phyloP scores from a whole-genome alignment of 2,329 filamentous ascomycete species.

The Penicillium sclerotiorum region DNA sequence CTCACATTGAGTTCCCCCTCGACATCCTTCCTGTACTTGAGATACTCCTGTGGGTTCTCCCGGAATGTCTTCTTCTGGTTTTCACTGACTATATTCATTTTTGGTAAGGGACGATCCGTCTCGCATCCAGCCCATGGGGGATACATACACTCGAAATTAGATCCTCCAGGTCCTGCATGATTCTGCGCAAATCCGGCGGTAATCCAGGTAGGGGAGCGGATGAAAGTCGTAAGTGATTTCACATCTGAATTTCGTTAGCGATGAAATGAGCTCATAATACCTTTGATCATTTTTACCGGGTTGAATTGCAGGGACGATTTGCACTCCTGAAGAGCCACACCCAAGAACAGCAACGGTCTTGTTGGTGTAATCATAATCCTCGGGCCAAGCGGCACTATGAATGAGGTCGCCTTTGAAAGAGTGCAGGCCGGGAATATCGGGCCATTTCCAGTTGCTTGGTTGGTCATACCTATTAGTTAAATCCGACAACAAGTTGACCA shows the following conservation, averaged over 20 bases:
- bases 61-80: neutral
- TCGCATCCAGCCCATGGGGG: too few species aligned
- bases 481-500: too few species aligned
- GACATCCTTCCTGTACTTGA: conserved; percentile 4
- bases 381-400: conserved; percentile 36
- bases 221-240: neutral
- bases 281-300: too few species aligned
- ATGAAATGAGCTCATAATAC: too few species aligned
- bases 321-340: conserved; percentile 17
- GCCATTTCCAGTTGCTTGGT: conserved; percentile 37
- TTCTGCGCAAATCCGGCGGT: conserved; percentile 5
- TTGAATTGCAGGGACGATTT: conserved; percentile 16
- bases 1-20: conserved; percentile 7
- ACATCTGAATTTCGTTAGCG: too few species aligned
- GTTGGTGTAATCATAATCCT: conserved; percentile 13
- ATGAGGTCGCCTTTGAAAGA: conserved; percentile 39
- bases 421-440: conserved; percentile 37
- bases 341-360: conserved; percentile 22
- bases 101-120: too few species aligned
- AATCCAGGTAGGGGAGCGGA: conserved; percentile 6
- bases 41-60: conserved; percentile 5
- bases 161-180: conserved; percentile 4
- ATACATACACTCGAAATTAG: too few species aligned
- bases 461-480: too few species aligned
- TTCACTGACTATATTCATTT: neutral